These are phyloP conservation scores for Pichia sp. DNA, from an alignment of 1,139 yeast genomes.

Conservation along the genomic window DNA sequence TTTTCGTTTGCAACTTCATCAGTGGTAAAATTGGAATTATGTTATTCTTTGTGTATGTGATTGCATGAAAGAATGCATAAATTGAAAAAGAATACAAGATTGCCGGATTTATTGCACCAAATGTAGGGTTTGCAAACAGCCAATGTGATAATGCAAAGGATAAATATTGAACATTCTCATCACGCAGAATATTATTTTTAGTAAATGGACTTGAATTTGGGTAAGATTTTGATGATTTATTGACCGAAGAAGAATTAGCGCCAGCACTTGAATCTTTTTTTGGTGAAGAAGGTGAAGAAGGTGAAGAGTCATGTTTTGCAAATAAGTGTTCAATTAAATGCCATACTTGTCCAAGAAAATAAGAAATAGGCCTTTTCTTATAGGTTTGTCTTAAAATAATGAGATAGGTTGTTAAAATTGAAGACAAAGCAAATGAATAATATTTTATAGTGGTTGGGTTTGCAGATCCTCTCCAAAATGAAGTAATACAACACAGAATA, in stretches of 20 bases:
- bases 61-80: constrained; percentile 52
- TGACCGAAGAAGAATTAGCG: background rate
- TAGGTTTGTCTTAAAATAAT: constrained; percentile 45
- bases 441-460: constrained; percentile 29
- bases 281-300: background rate
- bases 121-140: constrained; percentile 18
- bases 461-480: constrained; percentile 31
- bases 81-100: constrained; percentile 45
- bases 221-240: background rate
- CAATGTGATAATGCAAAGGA: constrained; percentile 36
- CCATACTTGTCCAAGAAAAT: constrained; percentile 23
- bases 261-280: background rate
- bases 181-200: constrained; percentile 20
- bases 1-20: constrained; percentile 13
- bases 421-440: constrained; percentile 36
- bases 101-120: constrained; percentile 22
- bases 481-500: constrained; percentile 29
- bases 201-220: background rate
- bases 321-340: constrained; percentile 23
- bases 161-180: constrained; percentile 49
- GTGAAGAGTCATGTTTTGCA: background rate
- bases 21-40: constrained; percentile 31
- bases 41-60: constrained; percentile 40
- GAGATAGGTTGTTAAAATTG: constrained; percentile 41
- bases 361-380: constrained; percentile 27